Percentiles rank a stretch among this genome's conserved stretches.
Conservation (phyloP, 345 rosid species). For the Heritiera littoralis region DNA sequence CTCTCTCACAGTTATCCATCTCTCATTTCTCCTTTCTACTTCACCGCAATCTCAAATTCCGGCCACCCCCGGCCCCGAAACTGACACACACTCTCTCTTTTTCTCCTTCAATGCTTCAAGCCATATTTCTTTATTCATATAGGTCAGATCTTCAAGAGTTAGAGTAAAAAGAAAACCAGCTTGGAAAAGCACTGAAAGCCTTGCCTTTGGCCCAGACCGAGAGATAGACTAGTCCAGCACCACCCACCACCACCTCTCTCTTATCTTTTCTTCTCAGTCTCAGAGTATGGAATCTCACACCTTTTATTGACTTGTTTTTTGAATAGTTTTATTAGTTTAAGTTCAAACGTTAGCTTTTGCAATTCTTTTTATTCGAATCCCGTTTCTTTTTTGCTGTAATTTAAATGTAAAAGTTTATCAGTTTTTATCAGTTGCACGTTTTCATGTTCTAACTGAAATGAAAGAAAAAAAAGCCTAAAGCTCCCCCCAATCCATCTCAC, state of each 20-base stretch:
- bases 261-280: conserved; percentile 1
- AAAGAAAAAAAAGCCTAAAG: background rate
- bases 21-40: background rate
- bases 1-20: background rate
- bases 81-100: conserved; percentile 5
- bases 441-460: conserved; percentile 21
- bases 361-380: conserved; percentile 8
- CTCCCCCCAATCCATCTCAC: conserved; percentile 11
- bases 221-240: conserved; percentile 10
- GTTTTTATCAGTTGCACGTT: conserved; percentile 29
- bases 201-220: conserved; percentile 16
- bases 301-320: conserved; percentile 19
- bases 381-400: conserved; percentile 13
- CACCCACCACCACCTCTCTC: background rate
- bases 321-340: background rate
- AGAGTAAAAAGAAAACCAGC: conserved; percentile 21
- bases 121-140: conserved; percentile 7
- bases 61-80: conserved; percentile 9
- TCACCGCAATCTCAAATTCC: conserved; percentile 19
- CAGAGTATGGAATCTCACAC: conserved; percentile 35
- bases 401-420: conserved; percentile 3
- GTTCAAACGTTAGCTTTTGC: conserved; percentile 13
- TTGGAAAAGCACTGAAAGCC: conserved; percentile 33
- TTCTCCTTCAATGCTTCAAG: background rate
- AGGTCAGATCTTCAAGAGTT: conserved; percentile 14